These are phyloP conservation scores for Aspergillus novoparasiticus DNA, from an alignment of 2,329 filamentous ascomycete species.

Conservation along the genomic window DNA sequence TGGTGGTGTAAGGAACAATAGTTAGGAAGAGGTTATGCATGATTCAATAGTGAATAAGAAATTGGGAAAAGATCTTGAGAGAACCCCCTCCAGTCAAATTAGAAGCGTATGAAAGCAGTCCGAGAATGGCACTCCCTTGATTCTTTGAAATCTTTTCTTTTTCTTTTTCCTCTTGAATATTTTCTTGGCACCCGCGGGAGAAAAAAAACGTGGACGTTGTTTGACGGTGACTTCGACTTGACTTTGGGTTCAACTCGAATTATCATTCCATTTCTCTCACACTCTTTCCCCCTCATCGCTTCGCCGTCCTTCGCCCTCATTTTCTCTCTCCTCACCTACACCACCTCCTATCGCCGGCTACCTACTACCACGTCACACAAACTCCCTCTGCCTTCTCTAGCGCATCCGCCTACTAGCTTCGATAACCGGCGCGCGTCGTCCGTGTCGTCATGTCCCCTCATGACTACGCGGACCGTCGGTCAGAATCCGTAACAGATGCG, in stretches of 20 bases:
- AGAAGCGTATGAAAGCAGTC: slow-evolving; percentile 5
- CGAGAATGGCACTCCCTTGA: slow-evolving; percentile 10
- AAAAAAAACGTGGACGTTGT: slow-evolving; percentile 11
- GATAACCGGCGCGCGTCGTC: slow-evolving; percentile 29
- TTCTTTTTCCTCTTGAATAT: background rate
- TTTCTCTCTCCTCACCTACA: slow-evolving; percentile 7
- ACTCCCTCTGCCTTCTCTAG: slow-evolving; percentile 10
- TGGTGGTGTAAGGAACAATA: background rate
- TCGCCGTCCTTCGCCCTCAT: background rate
- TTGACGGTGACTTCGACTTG: slow-evolving; percentile 8
- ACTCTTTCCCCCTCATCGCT: background rate
- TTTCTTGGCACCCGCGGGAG: slow-evolving; percentile 9
- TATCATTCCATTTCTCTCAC: background rate
- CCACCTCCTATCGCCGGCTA: background rate
- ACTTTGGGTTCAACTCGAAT: slow-evolving; percentile 5
- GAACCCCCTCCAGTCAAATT: background rate
- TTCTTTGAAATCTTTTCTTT: background rate
- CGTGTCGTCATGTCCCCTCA: slow-evolving; percentile 47
- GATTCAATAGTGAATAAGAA: slow-evolving; percentile 6
- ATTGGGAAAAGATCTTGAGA: background rate
- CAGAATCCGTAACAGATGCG: slow-evolving; percentile 37
- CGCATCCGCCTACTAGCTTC: slow-evolving; percentile 20
- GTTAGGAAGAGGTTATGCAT: slow-evolving; percentile 7
- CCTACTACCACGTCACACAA: slow-evolving; percentile 4
- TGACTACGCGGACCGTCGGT: slow-evolving; percentile 43